Base-by-base conservation (phyloP, 2,329 filamentous ascomycete genomes). In the Epichloe bromicola region DNA sequence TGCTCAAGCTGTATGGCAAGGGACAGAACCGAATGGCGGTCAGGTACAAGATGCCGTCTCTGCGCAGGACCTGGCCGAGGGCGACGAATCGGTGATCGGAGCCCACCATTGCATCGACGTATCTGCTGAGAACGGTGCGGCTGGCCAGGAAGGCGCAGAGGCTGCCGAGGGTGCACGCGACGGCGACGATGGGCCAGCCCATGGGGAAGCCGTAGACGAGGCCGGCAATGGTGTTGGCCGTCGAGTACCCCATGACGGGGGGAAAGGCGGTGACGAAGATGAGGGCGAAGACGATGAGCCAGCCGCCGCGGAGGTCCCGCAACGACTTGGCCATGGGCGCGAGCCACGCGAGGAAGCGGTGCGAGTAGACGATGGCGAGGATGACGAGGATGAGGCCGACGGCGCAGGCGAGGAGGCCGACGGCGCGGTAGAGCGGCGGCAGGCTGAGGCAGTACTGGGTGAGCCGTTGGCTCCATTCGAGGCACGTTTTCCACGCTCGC, bases 1-100 rank as follows among this genome's bases (percentile, higher is more conserved):
- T 98, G 63, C 86, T 90, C 58, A 97, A 73, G 49, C 86, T 93
- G 66, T 95, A 98, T 14, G 93, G 93, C 54, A 98, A 66, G 2
- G 93, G 93, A 61, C 91, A 97, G 56, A 97, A 78, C 33, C 93
- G 80, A 59, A 98, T 93, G 78, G 93, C 94, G 55, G 88, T 83
- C 44, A 98, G 75, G 50, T 97, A 82, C 60, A 88, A 86, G 48
- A 98, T 68, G 1, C 93, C 93, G 61, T 98, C 93, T 61, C 87
- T 83, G 57, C 95, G 88, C 55, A 98, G 74, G 7, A 93, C 93
- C 60, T 96, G 78, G 20, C 86, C 80, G 26, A 98, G 76, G 4
- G 93, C 93, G 10, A 93, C 81, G 65, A 98, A 98, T 49, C 90
- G 80, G 63, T 82, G 84, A 69, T 98, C 91, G 57, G 78, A 75